Base-by-base conservation (phyloP, 2,329 filamentous ascomycete species). In the Talaromyces atroroseus region DNA sequence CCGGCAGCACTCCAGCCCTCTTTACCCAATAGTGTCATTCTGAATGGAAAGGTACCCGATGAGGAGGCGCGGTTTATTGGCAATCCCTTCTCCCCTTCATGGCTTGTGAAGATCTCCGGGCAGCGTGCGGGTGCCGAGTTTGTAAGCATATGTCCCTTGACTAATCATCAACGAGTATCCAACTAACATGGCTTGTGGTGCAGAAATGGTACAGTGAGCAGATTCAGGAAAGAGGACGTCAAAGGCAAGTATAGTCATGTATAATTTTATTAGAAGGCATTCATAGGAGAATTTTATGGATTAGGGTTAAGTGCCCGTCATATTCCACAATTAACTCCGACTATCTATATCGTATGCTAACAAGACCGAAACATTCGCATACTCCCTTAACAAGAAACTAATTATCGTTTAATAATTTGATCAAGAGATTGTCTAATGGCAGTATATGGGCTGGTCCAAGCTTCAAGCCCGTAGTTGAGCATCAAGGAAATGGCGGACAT, bases 1-100 rank as follows among this genome's bases (percentile, higher is more conserved):
- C 52, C 52, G n/a, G 52, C 52, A 6, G 52, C 49, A n/a, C 45
- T 55, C n/a, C 29, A 54, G 21, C 52, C 52, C 10, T 54, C 46
- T 47, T 21, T 49, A 3, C 52, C 52, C 10, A 54, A 38, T 1
- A 42, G 21, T 20, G 36, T 54, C n/a, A 36, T 54, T 16, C 16
- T 54, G 3, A 54, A 49, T 14, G 12, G 11, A 11, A 32, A 54
- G 18, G 16, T 54, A 14, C 26, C 34, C 32, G 46, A 49, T 32
- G 52, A 48, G 32, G 18, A 48, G 14, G 42, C 45, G 20, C 5
- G 42, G 7, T n/a, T 54, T 16, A 20, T 20, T 23, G 29, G 45
- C 5, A 42, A 5, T 7, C 44, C 44, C 11, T 6, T 40, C 16
- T 20, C 45, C 24, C 10, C 34, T 10, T n/a, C 52, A 14, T 49